A percentile compares a stretch with the other conserved stretches of the same genome.
Evolutionary conservation across 768 basidiomycete genomes (phyloP).

Genomic region (Agrocybe praecox): DNA sequence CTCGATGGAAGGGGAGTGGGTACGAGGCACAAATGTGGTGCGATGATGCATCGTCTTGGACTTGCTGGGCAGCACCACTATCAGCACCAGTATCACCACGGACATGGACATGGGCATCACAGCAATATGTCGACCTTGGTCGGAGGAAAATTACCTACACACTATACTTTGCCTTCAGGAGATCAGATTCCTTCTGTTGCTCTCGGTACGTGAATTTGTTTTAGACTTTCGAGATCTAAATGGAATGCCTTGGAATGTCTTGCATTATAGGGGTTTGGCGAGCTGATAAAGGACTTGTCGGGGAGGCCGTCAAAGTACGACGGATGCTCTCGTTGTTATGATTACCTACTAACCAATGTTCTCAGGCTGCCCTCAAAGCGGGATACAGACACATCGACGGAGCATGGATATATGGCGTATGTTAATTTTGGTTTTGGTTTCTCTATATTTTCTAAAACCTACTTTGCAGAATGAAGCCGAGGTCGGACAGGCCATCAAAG

Average conservation of each 20-base stretch:
- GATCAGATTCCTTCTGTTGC: constrained; percentile 70
- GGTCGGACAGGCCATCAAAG: constrained; percentile 62
- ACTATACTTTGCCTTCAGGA: constrained; percentile 66
- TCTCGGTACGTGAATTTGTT: constrained; percentile 28
- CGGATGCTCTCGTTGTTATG: not conserved
- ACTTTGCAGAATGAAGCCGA: constrained; percentile 61
- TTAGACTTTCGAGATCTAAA: not conserved
- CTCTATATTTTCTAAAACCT: not conserved
- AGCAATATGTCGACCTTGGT: constrained; percentile 7
- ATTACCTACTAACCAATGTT: not conserved
- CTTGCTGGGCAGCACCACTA: constrained; percentile 2
- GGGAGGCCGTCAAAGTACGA: constrained; percentile 61
- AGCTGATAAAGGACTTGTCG: constrained; percentile 59
- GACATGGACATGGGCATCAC: not conserved
- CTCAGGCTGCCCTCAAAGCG: constrained; percentile 54
- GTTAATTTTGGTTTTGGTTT: constrained; percentile 17
- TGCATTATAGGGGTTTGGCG: constrained; percentile 62
- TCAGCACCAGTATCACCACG: not conserved
- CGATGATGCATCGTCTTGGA: constrained; percentile 7
- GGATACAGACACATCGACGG: constrained; percentile 78
- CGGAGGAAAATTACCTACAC: constrained; percentile 36
- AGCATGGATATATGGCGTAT: constrained; percentile 68
- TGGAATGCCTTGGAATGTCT: not conserved
- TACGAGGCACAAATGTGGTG: not conserved
- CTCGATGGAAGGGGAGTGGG: not conserved